Percentiles rank a stretch among this genome's conserved stretches.
Conservation (phyloP, 2,329 filamentous ascomycete genomes). For the Graphilbum fragrans region DNA sequence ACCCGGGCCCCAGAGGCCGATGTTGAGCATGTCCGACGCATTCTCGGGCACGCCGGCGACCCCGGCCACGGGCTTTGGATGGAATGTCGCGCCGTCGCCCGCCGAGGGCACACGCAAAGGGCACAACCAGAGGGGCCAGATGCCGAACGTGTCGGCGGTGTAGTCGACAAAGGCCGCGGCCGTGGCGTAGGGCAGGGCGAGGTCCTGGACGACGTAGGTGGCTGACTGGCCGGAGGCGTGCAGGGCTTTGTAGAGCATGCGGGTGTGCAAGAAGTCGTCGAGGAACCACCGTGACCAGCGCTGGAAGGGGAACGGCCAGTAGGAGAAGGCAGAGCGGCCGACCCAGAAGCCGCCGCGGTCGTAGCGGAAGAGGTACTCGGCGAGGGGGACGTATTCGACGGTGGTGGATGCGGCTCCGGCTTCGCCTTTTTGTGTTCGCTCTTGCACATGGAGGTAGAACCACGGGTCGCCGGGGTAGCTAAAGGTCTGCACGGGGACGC, state of each 20-base stretch:
- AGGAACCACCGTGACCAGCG: conserved; percentile 54
- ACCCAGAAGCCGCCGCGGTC: conserved; percentile 69
- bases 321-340: conserved; percentile 50
- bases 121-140: conserved; percentile 51
- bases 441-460: conserved; percentile 62
- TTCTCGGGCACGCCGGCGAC: conserved; percentile 13
- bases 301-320: conserved; percentile 56
- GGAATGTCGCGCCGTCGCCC: conserved; percentile 35
- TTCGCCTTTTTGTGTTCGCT: conserved; percentile 19
- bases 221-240: conserved; percentile 54
- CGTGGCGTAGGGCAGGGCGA: conserved; percentile 42
- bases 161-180: conserved; percentile 43
- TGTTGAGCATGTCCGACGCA: conserved; percentile 38
- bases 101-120: conserved; percentile 29
- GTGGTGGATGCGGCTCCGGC: conserved; percentile 43
- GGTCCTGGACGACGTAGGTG: conserved; percentile 57
- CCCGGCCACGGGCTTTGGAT: conserved; percentile 26
- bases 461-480: conserved; percentile 54
- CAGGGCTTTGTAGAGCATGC: conserved; percentile 61
- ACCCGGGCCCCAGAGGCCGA: conserved; percentile 73
- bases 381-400: conserved; percentile 49
- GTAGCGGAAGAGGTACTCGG: conserved; percentile 67
- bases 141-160: conserved; percentile 34
- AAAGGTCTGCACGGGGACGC: conserved; percentile 35
- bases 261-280: conserved; percentile 61